A percentile compares a stretch with the other conserved stretches of the same genome.
phyloP scores from a whole-genome alignment of 2,329 filamentous ascomycete species.

The Mycogone perniciosa region DNA sequence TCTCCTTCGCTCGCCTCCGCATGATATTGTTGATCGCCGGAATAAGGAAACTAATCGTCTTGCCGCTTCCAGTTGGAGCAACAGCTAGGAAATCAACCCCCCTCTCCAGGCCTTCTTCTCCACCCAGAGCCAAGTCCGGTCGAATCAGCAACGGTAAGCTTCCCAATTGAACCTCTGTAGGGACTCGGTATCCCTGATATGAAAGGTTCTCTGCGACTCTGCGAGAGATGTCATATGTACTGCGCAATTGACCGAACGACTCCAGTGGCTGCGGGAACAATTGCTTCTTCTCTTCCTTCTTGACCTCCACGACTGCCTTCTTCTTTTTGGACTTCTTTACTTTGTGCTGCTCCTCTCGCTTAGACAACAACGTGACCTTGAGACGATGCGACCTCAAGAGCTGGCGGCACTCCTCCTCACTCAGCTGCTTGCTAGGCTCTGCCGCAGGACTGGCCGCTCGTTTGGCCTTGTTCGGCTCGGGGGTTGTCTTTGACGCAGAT shows the following conservation, averaged over 20 bases:
- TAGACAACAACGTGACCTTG: conserved; percentile 72
- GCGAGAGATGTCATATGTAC: conserved; percentile 65
- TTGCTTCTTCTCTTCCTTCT: conserved; percentile 50
- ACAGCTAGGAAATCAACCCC: conserved; percentile 75
- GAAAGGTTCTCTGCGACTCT: conserved; percentile 71
- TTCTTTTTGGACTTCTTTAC: conserved; percentile 53
- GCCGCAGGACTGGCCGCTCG: conserved; percentile 24
- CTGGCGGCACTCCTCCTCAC: conserved; percentile 65
- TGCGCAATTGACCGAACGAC: conserved; percentile 66
- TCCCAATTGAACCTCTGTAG: conserved; percentile 90
- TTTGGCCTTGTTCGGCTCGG: conserved; percentile 17
- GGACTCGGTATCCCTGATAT: conserved; percentile 77
- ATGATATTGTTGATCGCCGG: conserved; percentile 75
- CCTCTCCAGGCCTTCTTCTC: conserved; percentile 28
- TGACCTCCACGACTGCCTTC: conserved; percentile 39
- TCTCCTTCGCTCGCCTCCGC: conserved; percentile 44
- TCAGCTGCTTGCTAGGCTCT: conserved; percentile 36
- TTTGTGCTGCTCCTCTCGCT: conserved; percentile 35
- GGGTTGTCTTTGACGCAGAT: conserved; percentile 24
- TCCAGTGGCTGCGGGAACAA: conserved; percentile 75
- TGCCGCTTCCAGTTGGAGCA: conserved; percentile 92
- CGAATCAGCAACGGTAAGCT: conserved; percentile 72
- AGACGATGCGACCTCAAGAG: conserved; percentile 74
- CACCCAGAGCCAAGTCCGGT: conserved; percentile 43
- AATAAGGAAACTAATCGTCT: conserved; percentile 89